A percentile compares a stretch with the other conserved stretches of the same genome.
Conservation (phyloP, 2,329 filamentous ascomycete genomes). For the Helotiales sp. region DNA sequence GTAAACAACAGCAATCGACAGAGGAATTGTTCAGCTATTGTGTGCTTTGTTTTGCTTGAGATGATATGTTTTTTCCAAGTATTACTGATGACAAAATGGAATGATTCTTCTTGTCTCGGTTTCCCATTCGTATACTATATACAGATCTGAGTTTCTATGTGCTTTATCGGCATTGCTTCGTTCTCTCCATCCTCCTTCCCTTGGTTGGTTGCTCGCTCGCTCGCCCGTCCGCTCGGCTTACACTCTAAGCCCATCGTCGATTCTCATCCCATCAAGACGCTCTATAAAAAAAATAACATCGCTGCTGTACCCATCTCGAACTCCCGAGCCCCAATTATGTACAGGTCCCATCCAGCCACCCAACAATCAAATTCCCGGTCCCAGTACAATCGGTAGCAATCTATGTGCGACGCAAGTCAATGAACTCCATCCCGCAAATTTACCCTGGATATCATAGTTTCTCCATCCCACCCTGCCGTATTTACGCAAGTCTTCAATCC, state of each 20-base stretch:
- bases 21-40: no score
- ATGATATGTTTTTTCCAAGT: no score
- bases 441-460: slow-evolving; percentile 3
- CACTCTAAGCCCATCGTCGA: neutral
- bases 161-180: slow-evolving; percentile 16
- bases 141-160: slow-evolving; percentile 5
- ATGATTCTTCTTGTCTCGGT: neutral
- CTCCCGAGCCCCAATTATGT: neutral
- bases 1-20: neutral
- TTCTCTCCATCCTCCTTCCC: neutral
- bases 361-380: neutral
- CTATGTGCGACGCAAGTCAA: neutral
- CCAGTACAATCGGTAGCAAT: neutral
- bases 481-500: neutral
- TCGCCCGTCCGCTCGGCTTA: no score
- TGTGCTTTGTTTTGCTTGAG: no score
- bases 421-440: neutral
- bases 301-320: neutral
- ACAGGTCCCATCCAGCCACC: neutral
- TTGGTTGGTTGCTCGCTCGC: neutral
- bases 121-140: neutral
- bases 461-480: neutral
- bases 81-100: no score
- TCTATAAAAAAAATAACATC: neutral
- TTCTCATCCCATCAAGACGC: slow-evolving; percentile 1